Percentiles rank a stretch among this genome's conserved stretches.
These are phyloP conservation scores for Stagonosporopsis rhizophila DNA, from an alignment of 2,329 filamentous ascomycete genomes.

Conservation along the genomic window DNA sequence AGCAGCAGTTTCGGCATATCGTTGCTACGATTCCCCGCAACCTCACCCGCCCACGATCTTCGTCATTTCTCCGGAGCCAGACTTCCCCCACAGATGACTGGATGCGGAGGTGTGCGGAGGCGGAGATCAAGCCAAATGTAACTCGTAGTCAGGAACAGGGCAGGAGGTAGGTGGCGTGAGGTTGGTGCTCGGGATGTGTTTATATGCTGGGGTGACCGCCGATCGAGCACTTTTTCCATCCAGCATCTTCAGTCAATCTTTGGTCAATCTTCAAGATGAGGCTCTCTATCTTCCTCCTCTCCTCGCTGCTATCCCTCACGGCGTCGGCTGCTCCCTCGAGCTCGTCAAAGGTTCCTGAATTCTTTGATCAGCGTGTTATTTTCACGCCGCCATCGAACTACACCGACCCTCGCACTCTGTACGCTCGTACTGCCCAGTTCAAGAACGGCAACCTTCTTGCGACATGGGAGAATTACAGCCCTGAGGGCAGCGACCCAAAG, in stretches of 20 bases:
- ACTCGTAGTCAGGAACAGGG: slow-evolving; percentile 15
- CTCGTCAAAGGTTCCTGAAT: slow-evolving; percentile 25
- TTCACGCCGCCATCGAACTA: slow-evolving; percentile 56
- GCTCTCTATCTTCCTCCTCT: slow-evolving; percentile 36
- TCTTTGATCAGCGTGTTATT: slow-evolving; percentile 49
- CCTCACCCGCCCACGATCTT: slow-evolving; percentile 12
- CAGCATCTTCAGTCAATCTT: slow-evolving; percentile 13
- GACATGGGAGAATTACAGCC: slow-evolving; percentile 64
- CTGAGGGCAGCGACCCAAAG: slow-evolving; percentile 41
- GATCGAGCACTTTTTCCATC: slow-evolving; percentile 4
- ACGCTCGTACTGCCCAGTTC: slow-evolving; percentile 59
- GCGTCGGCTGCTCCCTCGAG: slow-evolving; percentile 34
- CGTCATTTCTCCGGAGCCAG: slow-evolving; percentile 33
- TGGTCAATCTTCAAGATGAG: slow-evolving; percentile 47
- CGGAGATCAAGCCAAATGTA: background rate
- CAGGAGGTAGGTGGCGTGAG: slow-evolving; percentile 13
- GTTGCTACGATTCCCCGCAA: slow-evolving; percentile 29
- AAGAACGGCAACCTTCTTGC: slow-evolving; percentile 56
- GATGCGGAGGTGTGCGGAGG: slow-evolving; percentile 10
- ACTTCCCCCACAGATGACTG: slow-evolving; percentile 28
- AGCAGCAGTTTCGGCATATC: slow-evolving; percentile 25
- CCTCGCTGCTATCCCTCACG: slow-evolving; percentile 26
- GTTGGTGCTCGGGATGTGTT: slow-evolving; percentile 3
- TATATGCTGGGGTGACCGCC: slow-evolving; percentile 11
- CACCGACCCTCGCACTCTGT: slow-evolving; percentile 58